Percentiles rank a stretch among this genome's conserved stretches.
These are phyloP conservation scores for Heliocybe sulcata DNA, from an alignment of 1,284 basidiomycete species.

Conservation along the genomic window DNA sequence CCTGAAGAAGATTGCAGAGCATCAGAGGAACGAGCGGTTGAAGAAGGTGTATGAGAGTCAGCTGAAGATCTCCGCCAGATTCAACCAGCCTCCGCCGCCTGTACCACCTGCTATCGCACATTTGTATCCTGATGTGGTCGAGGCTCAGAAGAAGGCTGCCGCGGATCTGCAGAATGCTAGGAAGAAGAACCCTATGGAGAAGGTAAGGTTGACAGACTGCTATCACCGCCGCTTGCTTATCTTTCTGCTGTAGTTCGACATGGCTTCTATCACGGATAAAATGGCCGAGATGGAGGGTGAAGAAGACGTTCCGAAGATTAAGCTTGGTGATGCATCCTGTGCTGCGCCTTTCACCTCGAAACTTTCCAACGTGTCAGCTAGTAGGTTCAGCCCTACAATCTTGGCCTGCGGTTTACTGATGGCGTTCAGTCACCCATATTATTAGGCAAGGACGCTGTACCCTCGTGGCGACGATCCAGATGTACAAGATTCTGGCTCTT, in stretches of 20 bases:
- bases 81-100: constrained; percentile 88
- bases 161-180: constrained; percentile 57
- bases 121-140: constrained; percentile 84
- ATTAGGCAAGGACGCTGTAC: constrained; percentile 96
- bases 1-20: constrained; percentile 87
- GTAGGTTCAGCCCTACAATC: constrained; percentile 38
- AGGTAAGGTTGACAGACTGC: constrained; percentile 35
- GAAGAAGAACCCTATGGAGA: constrained; percentile 84
- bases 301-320: constrained; percentile 91
- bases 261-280: constrained; percentile 82
- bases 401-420: constrained; percentile 9
- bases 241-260: constrained; percentile 62
- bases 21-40: constrained; percentile 80
- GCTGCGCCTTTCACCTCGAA: constrained; percentile 97
- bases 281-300: constrained; percentile 90
- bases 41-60: constrained; percentile 97
- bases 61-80: constrained; percentile 79
- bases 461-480: constrained; percentile 93
- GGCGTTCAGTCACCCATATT: constrained; percentile 75
- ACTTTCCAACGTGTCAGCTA: constrained; percentile 86
- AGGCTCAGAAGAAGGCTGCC: constrained; percentile 76
- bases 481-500: constrained; percentile 97
- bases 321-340: constrained; percentile 93
- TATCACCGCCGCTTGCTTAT: background rate
- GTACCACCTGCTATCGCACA: constrained; percentile 81